phyloP scores from a whole-genome alignment of 495 filamentous ascomycete species.

The Penicillium coprophilum region DNA sequence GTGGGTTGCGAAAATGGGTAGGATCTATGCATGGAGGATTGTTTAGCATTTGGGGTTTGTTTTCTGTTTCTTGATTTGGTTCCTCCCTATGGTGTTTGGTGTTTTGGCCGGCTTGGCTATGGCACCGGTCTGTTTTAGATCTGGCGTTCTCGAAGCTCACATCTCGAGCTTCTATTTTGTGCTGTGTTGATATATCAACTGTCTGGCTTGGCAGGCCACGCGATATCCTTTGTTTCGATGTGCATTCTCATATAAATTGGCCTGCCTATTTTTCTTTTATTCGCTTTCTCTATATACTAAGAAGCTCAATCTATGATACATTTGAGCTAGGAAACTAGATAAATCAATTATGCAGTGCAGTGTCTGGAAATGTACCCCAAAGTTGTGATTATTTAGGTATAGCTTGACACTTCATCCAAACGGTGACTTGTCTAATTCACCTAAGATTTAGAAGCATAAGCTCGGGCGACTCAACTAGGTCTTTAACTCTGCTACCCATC shows the following conservation, averaged over 20 bases:
- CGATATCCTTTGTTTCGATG: background rate
- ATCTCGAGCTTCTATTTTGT: background rate
- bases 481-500: slow-evolving; percentile 75
- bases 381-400: background rate
- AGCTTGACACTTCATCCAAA: slow-evolving; percentile 9
- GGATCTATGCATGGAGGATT: slow-evolving; percentile 15
- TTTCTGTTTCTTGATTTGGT: slow-evolving; percentile 17
- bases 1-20: slow-evolving; percentile 1
- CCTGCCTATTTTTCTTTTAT: background rate
- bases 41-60: slow-evolving; percentile 14
- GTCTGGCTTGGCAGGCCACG: background rate
- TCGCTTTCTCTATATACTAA: background rate
- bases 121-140: slow-evolving; percentile 8
- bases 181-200: slow-evolving; percentile 1
- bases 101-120: slow-evolving; percentile 1
- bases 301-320: background rate
- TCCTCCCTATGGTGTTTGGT: slow-evolving; percentile 9
- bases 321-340: background rate
- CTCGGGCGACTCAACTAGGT: slow-evolving; percentile 78
- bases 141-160: slow-evolving; percentile 5
- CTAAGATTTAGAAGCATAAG: slow-evolving; percentile 65
- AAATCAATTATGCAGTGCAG: background rate
- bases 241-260: background rate
- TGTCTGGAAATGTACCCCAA: background rate
- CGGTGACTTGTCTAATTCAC: slow-evolving; percentile 23